These are phyloP conservation scores for Trypanosoma grayi DNA, from an alignment of 208 protist species.

Conservation along the genomic window DNA sequence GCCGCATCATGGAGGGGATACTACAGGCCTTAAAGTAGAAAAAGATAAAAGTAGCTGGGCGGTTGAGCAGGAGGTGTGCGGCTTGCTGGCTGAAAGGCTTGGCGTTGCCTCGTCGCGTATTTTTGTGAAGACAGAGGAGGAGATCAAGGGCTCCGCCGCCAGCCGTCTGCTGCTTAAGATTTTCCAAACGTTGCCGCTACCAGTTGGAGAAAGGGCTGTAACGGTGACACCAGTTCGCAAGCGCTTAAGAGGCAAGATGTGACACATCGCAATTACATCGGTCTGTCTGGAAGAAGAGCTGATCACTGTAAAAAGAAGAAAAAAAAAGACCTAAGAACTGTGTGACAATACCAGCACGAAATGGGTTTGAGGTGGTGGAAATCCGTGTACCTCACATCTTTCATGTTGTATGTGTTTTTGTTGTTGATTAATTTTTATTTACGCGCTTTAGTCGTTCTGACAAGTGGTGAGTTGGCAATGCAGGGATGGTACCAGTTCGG, in stretches of 20 bases:
- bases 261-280: no score
- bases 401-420: not conserved
- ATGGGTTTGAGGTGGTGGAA: no score
- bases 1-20: not conserved
- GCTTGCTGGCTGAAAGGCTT: conserved; percentile 21
- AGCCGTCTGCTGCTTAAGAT: conserved; percentile 69
- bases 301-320: no score
- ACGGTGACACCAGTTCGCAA: conserved; percentile 1
- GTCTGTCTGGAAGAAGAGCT: no score
- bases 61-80: conserved; percentile 19
- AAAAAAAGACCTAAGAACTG: no score
- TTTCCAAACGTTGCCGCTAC: conserved; percentile 23
- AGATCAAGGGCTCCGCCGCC: conserved; percentile 36
- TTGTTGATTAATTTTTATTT: not conserved
- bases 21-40: not conserved
- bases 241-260: conserved; percentile 1
- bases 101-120: conserved; percentile 24
- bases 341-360: no score
- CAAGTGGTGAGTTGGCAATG: conserved; percentile 29
- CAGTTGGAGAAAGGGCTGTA: not conserved
- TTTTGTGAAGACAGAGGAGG: conserved; percentile 49
- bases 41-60: not conserved
- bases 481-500: conserved; percentile 82
- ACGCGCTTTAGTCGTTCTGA: not conserved
- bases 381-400: no score